Evolutionary conservation across 2,329 filamentous ascomycete genomes (phyloP).

Genomic region (Eurotiales sp.): DNA sequence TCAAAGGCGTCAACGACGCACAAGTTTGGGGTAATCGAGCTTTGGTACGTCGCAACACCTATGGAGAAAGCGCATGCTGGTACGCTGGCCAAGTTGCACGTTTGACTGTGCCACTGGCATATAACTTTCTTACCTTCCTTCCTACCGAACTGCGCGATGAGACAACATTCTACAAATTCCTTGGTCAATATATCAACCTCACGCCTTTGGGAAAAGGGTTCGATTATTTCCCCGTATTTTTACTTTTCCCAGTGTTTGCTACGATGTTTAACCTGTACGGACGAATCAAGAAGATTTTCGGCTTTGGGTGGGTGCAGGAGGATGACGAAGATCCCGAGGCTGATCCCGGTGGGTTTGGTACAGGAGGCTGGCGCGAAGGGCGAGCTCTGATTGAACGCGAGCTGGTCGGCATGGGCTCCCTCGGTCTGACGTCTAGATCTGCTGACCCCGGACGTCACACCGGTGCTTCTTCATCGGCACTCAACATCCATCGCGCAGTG

Average conservation of each 20-base stretch:
- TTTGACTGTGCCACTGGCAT: conserved; percentile 85
- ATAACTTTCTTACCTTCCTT: conserved; percentile 94
- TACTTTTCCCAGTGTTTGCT: conserved; percentile 79
- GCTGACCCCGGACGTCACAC: conserved; percentile 27
- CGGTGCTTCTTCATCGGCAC: conserved; percentile 8
- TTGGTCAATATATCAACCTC: conserved; percentile 77
- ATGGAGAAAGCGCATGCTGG: conserved; percentile 91
- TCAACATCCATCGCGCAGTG: conserved; percentile 12
- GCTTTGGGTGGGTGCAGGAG: conserved; percentile 74
- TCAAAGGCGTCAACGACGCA: conserved; percentile 84
- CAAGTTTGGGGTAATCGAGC: conserved; percentile 97
- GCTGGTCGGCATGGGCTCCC: conserved; percentile 58
- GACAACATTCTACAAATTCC: conserved; percentile 82
- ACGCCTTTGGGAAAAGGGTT: conserved; percentile 80
- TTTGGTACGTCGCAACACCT: conserved; percentile 84
- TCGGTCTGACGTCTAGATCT: conserved; percentile 38
- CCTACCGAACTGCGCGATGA: conserved; percentile 66
- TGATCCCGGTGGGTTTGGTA: conserved; percentile 63
- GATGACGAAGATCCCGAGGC: conserved; percentile 62
- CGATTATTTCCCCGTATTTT: conserved; percentile 82
- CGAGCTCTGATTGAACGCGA: conserved; percentile 87
- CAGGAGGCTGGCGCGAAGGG: conserved; percentile 86
- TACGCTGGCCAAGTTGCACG: conserved; percentile 90
- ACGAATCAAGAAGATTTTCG: conserved; percentile 69
- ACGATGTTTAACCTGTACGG: conserved; percentile 89